A percentile compares a stretch with the other conserved stretches of the same genome.
phyloP scores from a whole-genome alignment of 2,329 filamentous ascomycete species.

The Volutella citrinella region DNA sequence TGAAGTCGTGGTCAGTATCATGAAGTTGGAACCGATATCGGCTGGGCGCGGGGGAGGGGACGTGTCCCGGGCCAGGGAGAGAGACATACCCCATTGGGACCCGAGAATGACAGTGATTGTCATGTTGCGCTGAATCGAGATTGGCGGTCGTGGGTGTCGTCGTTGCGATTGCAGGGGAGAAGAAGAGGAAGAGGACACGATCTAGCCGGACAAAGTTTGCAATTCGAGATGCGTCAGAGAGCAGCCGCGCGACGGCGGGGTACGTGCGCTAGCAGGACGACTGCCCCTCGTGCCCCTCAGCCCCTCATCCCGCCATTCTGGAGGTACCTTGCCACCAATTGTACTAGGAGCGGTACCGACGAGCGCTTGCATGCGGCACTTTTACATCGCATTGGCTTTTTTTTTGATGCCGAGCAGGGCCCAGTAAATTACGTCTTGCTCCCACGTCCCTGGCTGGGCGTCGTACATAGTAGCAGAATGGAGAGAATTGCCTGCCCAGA shows the following conservation, averaged over 20 bases:
- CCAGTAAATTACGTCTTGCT: conserved; percentile 1
- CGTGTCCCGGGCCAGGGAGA: conserved; percentile 14
- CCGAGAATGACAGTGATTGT: conserved; percentile 34
- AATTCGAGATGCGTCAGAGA: too few relatives aligned
- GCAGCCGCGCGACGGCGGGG: too few relatives aligned
- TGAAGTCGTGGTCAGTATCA: conserved; percentile 17
- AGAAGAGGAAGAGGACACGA: conserved; percentile 5
- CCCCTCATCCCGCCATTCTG: too few relatives aligned
- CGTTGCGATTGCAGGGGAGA: conserved; percentile 11
- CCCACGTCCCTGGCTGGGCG: conserved; percentile 1
- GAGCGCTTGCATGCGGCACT: background rate
- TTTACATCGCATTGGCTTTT: conserved; percentile 2
- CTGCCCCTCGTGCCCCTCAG: too few relatives aligned
- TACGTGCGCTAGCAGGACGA: too few relatives aligned
- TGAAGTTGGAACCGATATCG: conserved; percentile 20
- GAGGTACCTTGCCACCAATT: conserved; percentile 1
- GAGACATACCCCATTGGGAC: conserved; percentile 36
- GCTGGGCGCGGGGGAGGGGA: conserved; percentile 10
- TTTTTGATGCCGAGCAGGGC: conserved; percentile 1
- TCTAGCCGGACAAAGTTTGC: conserved; percentile 7
- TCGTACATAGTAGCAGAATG: conserved; percentile 1
- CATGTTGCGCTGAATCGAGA: conserved; percentile 15
- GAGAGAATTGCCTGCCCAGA: conserved; percentile 1
- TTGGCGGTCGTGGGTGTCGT: conserved; percentile 7
- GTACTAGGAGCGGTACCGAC: conserved; percentile 1